Evolutionary conservation across 257 asterid species (phyloP).

Genomic region (Rauvolfia tetraphylla): DNA sequence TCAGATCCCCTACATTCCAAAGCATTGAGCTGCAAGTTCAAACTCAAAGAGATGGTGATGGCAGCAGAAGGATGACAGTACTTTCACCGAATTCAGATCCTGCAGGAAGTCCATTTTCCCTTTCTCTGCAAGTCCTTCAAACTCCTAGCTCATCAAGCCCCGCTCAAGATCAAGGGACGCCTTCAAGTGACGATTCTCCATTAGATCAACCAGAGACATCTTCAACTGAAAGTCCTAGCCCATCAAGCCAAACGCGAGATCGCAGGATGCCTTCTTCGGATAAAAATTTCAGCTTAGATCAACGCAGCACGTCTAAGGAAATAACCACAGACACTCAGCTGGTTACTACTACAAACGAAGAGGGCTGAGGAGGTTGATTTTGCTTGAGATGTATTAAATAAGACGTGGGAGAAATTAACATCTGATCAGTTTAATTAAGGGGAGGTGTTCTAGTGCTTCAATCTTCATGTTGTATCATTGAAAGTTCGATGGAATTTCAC

Average conservation of each 20-base stretch:
- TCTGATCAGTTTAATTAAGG: too few relatives aligned
- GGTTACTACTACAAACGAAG: neutral
- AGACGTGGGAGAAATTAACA: too few relatives aligned
- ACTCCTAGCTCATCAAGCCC: neutral
- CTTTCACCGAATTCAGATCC: neutral
- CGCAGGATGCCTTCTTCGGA: neutral
- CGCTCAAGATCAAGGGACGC: neutral
- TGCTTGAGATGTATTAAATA: too few relatives aligned
- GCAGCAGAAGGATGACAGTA: too few relatives aligned
- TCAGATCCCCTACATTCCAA: conserved; percentile 41
- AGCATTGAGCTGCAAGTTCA: conserved; percentile 9
- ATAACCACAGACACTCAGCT: neutral
- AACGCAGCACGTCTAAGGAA: neutral
- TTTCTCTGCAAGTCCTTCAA: conserved; percentile 16
- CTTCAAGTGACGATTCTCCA: neutral
- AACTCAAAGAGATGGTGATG: neutral
- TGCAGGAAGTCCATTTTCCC: conserved; percentile 16
- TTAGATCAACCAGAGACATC: conserved; percentile 6
- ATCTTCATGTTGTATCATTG: too few relatives aligned
- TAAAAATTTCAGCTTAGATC: neutral
- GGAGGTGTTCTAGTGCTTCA: too few relatives aligned
- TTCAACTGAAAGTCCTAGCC: conserved; percentile 37
- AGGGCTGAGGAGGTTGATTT: neutral
- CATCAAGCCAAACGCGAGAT: conserved; percentile 21
- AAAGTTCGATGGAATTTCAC: too few relatives aligned